Conservation (phyloP, 2,329 filamentous ascomycete genomes). For the Cladosporium sp. region DNA sequence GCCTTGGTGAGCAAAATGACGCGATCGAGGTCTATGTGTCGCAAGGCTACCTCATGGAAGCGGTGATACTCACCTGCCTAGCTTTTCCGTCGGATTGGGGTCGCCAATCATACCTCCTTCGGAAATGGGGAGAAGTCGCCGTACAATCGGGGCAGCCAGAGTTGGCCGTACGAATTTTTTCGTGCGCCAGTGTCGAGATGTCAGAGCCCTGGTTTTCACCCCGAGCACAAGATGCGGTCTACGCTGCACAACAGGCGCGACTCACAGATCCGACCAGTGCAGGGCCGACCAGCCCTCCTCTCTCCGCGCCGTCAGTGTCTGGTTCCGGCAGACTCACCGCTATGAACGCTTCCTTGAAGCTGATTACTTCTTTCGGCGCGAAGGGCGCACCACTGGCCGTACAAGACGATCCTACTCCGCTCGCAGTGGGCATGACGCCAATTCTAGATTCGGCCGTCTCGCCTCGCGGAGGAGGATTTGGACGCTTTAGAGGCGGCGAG, state of each 20-base stretch:
- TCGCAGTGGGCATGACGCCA: slow-evolving; percentile 66
- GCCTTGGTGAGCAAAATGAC: slow-evolving; percentile 86
- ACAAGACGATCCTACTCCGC: slow-evolving; percentile 43
- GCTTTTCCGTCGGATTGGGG: slow-evolving; percentile 84
- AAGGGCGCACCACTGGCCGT: slow-evolving; percentile 58
- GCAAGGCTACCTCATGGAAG: slow-evolving; percentile 86
- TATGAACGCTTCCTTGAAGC: slow-evolving; percentile 77
- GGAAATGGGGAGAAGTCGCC: slow-evolving; percentile 92
- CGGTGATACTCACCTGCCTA: slow-evolving; percentile 78
- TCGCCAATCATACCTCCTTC: slow-evolving; percentile 76
- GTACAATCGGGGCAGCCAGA: slow-evolving; percentile 82
- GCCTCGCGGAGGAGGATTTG: slow-evolving; percentile 49
- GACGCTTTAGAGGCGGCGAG: slow-evolving; percentile 29
- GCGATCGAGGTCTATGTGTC: slow-evolving; percentile 95
- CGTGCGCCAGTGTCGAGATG: slow-evolving; percentile 79
- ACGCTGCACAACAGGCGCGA: slow-evolving; percentile 47
- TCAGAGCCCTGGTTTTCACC: slow-evolving; percentile 85
- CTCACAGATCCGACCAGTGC: slow-evolving; percentile 33
- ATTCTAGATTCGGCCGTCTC: slow-evolving; percentile 66
- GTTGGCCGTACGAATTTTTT: slow-evolving; percentile 86
- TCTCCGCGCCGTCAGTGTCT: slow-evolving; percentile 64
- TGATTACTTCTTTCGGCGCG: slow-evolving; percentile 83
- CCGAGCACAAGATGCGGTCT: slow-evolving; percentile 58
- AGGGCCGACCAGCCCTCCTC: slow-evolving; percentile 57
- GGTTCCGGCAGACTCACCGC: slow-evolving; percentile 51